Base-by-base conservation (phyloP, 495 filamentous ascomycete genomes). In the Penicillium odoratum region DNA sequence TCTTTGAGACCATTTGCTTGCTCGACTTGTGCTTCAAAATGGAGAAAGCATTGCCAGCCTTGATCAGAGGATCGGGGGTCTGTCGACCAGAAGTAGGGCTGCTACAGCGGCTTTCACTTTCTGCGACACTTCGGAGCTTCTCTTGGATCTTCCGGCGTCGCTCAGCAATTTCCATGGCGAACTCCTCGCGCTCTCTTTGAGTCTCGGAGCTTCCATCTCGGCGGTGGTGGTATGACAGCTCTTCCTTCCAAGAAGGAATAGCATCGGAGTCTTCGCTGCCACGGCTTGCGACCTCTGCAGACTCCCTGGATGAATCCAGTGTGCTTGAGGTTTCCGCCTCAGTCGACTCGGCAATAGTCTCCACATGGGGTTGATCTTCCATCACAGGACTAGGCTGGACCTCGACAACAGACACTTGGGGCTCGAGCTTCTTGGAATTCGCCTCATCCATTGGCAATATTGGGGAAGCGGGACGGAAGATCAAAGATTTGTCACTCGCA, bases 121-220 rank as follows among this genome's bases (percentile, higher is more conserved):
- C 88, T 15, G 84, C 85, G 62, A 87, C 88, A 16, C 78, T 89
- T 15, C 85, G 85, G 29, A 97, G 74, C 63, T 87, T 91, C 71
- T 96, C 91, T 59, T 92, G 87, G 33, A 96, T 88, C 16, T 84
- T 88, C 31, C 86, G 81, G 50, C 88, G 84, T 42, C 91, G 82
- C 66, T 88, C 81, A 0, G 90, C 91, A 21, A 97, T 84, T 63
- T 94, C 90, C 55, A 80, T 86, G 21, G 85, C 85, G 62, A 97
- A 93, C 52, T 90, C 91, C 48, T 92, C 87, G 6, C 83, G 81
- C 53, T 91, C 90, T 34, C 76, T 78, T 54, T 86, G 79, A 2
- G 84, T 85, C 55, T 85, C 85, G 4, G 79, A 82, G 66, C 85
- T 86, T 45, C 66, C 81, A 31, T 74, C 79, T 53, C 83, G 80